Base-by-base conservation (phyloP, 352 stramenopile species). In the Pythium aristosporum region DNA sequence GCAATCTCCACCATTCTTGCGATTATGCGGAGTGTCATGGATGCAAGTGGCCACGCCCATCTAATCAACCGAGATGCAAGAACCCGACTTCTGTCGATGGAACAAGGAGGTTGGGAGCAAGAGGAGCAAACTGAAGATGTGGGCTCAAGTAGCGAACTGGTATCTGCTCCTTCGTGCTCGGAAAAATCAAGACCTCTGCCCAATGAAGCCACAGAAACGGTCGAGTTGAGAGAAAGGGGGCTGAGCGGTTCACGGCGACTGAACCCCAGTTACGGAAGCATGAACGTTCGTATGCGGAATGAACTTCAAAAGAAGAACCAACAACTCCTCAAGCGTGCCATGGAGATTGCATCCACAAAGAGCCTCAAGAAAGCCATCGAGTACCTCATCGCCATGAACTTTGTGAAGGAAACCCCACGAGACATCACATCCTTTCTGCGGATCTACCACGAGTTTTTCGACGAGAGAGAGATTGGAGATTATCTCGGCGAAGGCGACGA, bases 371-470 rank as follows among this genome's bases (percentile, higher is more conserved):
- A 96, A 47, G 83, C 84, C 0, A 77, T 96, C 39, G 88, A 93
- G 56, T 94, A 90, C 41, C 71, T 96, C 3, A 72, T 94, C 11
- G 88, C 86, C 12, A 93, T 92, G 81, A 91, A 91, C 46, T 87
- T 96, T 37, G 76, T 96, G 59, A 88, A 93, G 51, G 82, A 93
- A 9, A 91, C 79, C 11, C 83, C 85, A 12, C 76, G 87, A 30
- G 95, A 98, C 46, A 91, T 99, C 60, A 91, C 94, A 8, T 94
- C 87, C 5, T 99, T 99, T 65, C 75, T 99, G 20, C 78, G 93
- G 28, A 90, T 99, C 56, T 96, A 99, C 65, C 85, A 98, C 62
- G 79, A 94, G 25, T 91, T 91, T 16, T 94, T 99, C 49, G 87
- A 98, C 67, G 82, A 96, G 55, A 63, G 66, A 23, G 81, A 96